Percentiles rank a stretch among this genome's conserved stretches.
Conservation (phyloP, 2,329 filamentous ascomycete species). For the Triangularia verruculosa region DNA sequence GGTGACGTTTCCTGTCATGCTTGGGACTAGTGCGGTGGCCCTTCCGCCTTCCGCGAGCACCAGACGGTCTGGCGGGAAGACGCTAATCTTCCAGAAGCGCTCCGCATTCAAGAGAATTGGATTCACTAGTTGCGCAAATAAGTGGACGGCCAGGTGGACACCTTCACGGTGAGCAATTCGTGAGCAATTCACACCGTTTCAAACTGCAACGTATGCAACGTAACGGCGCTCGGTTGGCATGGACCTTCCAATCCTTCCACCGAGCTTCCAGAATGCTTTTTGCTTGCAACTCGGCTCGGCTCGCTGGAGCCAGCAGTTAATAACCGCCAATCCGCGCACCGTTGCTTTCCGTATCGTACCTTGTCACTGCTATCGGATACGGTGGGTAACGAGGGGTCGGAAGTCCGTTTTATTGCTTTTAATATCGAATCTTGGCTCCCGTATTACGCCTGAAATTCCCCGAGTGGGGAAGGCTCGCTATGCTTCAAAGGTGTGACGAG, state of each 20-base stretch:
- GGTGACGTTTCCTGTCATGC: constrained; percentile 16
- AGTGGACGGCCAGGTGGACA: not conserved
- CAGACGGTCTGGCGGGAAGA: constrained; percentile 23
- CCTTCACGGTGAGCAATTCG: not conserved
- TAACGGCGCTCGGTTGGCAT: not conserved
- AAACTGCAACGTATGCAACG: not conserved
- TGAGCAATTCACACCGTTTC: not conserved
- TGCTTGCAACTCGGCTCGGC: not conserved
- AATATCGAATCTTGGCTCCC: too few species aligned
- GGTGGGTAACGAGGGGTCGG: not conserved
- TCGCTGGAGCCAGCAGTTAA: not conserved
- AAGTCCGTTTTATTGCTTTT: not conserved
- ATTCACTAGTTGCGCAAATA: constrained; percentile 4
- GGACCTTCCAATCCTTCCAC: not conserved
- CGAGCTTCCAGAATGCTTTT: not conserved
- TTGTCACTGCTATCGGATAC: not conserved
- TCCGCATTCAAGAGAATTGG: not conserved
- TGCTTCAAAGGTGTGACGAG: too few species aligned
- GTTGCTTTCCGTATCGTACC: not conserved
- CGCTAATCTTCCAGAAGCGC: constrained; percentile 17
- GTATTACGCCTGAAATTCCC: too few species aligned
- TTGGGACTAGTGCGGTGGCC: constrained; percentile 14
- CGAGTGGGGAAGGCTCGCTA: too few species aligned
- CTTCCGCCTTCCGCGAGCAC: constrained; percentile 29
- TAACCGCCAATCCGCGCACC: not conserved